Percentiles rank a stretch among this genome's conserved stretches.
Conservation (phyloP, 2,329 filamentous ascomycete genomes). For the Zopfia rhizophila region DNA sequence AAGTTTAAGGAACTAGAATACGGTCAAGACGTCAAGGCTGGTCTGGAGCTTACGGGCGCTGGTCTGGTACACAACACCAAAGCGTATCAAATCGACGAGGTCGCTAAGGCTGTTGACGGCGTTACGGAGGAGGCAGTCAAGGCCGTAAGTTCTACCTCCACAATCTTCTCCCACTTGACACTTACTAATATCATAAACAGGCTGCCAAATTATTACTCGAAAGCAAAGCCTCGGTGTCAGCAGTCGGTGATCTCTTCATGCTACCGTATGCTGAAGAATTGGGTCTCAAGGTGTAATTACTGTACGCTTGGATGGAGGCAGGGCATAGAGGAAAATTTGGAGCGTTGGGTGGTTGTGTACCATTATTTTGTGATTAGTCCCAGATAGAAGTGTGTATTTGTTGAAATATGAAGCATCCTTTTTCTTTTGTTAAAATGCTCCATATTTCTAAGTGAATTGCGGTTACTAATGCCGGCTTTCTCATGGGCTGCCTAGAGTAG, state of each 20-base stretch:
- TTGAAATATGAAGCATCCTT: conserved; percentile 42
- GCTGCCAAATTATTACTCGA: conserved; percentile 88
- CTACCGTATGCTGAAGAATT: conserved; percentile 95
- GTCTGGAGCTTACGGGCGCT: conserved; percentile 84
- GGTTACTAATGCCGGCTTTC: no score
- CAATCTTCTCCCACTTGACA: neutral
- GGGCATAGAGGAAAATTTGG: conserved; percentile 21
- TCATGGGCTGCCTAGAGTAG: no score
- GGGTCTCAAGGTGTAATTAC: conserved; percentile 88
- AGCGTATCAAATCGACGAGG: conserved; percentile 83
- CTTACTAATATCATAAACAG: conserved; percentile 60
- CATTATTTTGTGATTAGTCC: conserved; percentile 55
- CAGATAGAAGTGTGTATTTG: conserved; percentile 49
- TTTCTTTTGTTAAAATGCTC: conserved; percentile 47
- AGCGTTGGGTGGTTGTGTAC: conserved; percentile 47
- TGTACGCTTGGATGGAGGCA: conserved; percentile 17
- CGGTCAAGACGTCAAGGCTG: conserved; percentile 79
- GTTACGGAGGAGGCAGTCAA: conserved; percentile 88
- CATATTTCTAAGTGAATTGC: no score
- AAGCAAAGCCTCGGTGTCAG: conserved; percentile 86
- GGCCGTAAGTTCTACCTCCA: conserved; percentile 69
- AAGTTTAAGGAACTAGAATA: conserved; percentile 91
- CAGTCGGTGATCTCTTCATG: conserved; percentile 89
- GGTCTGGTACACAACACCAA: conserved; percentile 84
- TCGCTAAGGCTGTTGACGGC: conserved; percentile 79